Base-by-base conservation (phyloP, 495 filamentous ascomycete genomes). In the Podospora pseudopauciseta region DNA sequence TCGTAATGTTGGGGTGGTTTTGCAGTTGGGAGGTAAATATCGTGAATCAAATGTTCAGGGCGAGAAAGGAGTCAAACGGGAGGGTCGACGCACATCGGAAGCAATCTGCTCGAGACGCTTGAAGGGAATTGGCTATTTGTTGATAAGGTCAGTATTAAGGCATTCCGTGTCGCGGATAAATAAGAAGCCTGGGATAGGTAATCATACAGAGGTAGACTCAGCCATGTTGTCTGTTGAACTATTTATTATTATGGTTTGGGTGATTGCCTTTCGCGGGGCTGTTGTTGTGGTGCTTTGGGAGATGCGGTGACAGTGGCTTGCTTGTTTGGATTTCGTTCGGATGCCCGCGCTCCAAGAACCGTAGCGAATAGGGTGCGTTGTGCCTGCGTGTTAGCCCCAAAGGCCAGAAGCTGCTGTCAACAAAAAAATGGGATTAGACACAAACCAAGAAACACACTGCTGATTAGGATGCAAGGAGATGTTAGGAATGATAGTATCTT, bases 31-130 rank as follows among this genome's bases (percentile, higher is more conserved):
- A 49, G 39, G 39, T 11, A 49, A 16, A 49, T 11, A 11, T 49
- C 39, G 39, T 13, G 9, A 16, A 16, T 2, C 7, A 49, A 49
- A 11, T 49, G 13, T 49, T 49, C 39, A 49, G 57, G 60, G 60
- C 23, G 20, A 63, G 63, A 39, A 58, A 54, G 64, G 65, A 64
- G 60, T 20, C 28, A 27, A 30, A 53, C 2, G 39, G 39, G 63
- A 55, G 65, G 66, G 57, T 67, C 65, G 72, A 84, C 87, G 67
- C 85, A 96, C 93, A 81, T 93, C 89, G 70, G 83, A 88, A 68
- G 91, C 89, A 75, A 97, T 94, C 79, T 94, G 89, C 79, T 87
- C 88, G 65, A 97, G 86, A 70, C 93, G 87, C 68, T 86, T 86
- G 64, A 87, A 81, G 53, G 91, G 85, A 61, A 97, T 83, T 54